Evolutionary conservation across 2,329 filamentous ascomycete species (phyloP).

Genomic region (Claviceps lovelessii): DNA sequence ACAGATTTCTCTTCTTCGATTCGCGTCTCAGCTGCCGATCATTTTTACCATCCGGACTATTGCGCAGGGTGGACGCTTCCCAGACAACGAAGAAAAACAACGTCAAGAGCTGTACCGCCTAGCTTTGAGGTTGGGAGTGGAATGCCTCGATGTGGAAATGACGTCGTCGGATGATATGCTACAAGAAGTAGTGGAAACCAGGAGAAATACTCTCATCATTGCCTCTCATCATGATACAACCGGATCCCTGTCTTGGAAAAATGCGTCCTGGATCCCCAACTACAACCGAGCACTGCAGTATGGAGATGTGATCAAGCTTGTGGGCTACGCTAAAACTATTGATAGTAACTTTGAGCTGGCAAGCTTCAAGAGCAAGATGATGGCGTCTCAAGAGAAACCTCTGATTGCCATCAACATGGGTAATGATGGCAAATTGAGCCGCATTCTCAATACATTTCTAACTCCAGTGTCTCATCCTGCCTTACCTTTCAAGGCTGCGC

Average conservation of each 20-base stretch:
- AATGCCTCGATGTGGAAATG: constrained; percentile 90
- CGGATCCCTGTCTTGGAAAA: constrained; percentile 69
- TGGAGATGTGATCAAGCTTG: constrained; percentile 87
- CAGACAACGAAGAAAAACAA: constrained; percentile 57
- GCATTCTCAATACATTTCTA: constrained; percentile 82
- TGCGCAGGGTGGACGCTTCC: constrained; percentile 78
- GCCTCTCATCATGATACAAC: constrained; percentile 88
- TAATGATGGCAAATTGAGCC: constrained; percentile 68
- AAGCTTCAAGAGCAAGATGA: constrained; percentile 66
- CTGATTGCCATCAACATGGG: constrained; percentile 97
- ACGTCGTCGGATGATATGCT: constrained; percentile 68
- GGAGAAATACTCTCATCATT: constrained; percentile 69
- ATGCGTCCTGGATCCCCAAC: constrained; percentile 79
- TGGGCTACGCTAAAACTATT: constrained; percentile 61
- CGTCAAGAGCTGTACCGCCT: constrained; percentile 62
- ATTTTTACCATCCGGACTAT: constrained; percentile 85
- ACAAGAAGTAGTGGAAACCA: constrained; percentile 48
- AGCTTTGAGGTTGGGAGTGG: constrained; percentile 70
- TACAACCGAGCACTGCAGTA: constrained; percentile 85
- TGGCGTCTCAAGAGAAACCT: constrained; percentile 59
- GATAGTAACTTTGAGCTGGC: constrained; percentile 79
- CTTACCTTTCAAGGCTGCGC: constrained; percentile 85
- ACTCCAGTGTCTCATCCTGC: constrained; percentile 84
- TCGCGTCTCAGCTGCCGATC: constrained; percentile 58
- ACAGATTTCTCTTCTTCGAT: constrained; percentile 68